phyloP scores from a whole-genome alignment of 306 rosid genomes.

The Begonia masoniana region DNA sequence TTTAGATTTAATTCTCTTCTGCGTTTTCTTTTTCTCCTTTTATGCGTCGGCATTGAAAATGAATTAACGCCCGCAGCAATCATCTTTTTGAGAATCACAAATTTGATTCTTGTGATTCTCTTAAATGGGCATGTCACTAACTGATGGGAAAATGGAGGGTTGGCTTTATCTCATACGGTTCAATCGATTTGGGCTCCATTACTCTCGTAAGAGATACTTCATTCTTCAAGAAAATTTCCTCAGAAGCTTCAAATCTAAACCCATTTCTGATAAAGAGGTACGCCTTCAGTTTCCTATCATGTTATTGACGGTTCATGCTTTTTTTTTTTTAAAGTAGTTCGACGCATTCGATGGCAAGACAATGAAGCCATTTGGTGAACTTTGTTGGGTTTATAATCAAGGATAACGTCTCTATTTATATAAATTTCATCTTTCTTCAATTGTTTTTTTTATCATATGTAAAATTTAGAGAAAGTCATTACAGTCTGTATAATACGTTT shows the following conservation, averaged over 20 bases:
- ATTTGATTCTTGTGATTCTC: background rate
- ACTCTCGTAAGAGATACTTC: constrained; percentile 52
- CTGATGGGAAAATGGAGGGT: constrained; percentile 62
- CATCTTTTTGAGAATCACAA: constrained; percentile 5
- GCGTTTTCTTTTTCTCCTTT: background rate
- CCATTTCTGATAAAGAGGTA: constrained; percentile 49
- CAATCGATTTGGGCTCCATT: constrained; percentile 47
- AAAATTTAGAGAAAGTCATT: too few relatives aligned
- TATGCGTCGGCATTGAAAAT: constrained; percentile 1
- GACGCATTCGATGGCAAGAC: too few relatives aligned
- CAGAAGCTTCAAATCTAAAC: constrained; percentile 45
- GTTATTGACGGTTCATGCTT: too few relatives aligned
- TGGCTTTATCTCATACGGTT: constrained; percentile 63
- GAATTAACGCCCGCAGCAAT: background rate
- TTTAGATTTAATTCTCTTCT: background rate
- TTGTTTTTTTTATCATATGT: too few relatives aligned
- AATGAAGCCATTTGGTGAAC: too few relatives aligned
- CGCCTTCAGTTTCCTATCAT: background rate
- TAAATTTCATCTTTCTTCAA: too few relatives aligned
- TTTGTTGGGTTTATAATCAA: too few relatives aligned
- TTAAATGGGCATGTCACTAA: constrained; percentile 27
- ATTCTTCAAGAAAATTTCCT: constrained; percentile 50
- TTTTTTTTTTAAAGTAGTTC: too few relatives aligned
- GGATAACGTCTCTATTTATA: too few relatives aligned
- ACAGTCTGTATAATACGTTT: too few relatives aligned